Base-by-base conservation (phyloP, 179 eudicot species). In the Spergularia azorica region DNA sequence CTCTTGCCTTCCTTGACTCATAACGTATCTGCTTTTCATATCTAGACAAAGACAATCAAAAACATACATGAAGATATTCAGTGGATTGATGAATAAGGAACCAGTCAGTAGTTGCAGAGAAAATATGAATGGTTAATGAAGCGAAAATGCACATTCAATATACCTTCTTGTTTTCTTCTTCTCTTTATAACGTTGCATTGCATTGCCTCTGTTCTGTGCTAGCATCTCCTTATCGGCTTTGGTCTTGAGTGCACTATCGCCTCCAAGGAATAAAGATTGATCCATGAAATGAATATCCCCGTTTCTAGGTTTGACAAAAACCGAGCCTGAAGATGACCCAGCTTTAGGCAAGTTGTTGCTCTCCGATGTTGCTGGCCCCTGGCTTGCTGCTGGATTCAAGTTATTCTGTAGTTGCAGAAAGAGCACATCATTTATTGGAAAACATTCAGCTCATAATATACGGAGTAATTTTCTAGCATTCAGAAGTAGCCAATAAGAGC, bases 81-180 rank as follows among this genome's bases (percentile, higher is more conserved):
- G n/a, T n/a, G n/a, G n/a, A n/a, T n/a, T n/a, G n/a, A n/a, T n/a
- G n/a, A n/a, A n/a, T 26, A 26, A 26, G 32, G 32, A 14, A n/a
- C 0, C 0, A 59, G 3, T 3, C 14, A 61, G 10, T 11, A 0
- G 11, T 60, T 6, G 12, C 52, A 2, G 3, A 36, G 6, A 32
- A 14, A 17, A 12, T 16, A 12, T 0, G 61, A 12, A 55, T 26
- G 55, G 1, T 10, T 8, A 61, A 62, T 0, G 17, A 38, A 32
- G 68, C 43, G 26, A 18, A 50, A n/a, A 21, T 10, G 15, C 6
- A 55, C 14, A 51, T 16, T 18, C 10, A 6, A 9, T 10, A 72
- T 81, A 94, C 98, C 97, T 93, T 79, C 97, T 77, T 8, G 84
- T 84, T 83, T 95, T 93, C 86, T 90, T 95, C 88, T 95, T 95